Conservation (phyloP, 495 filamentous ascomycete genomes). For the Pyronema omphalodes region DNA sequence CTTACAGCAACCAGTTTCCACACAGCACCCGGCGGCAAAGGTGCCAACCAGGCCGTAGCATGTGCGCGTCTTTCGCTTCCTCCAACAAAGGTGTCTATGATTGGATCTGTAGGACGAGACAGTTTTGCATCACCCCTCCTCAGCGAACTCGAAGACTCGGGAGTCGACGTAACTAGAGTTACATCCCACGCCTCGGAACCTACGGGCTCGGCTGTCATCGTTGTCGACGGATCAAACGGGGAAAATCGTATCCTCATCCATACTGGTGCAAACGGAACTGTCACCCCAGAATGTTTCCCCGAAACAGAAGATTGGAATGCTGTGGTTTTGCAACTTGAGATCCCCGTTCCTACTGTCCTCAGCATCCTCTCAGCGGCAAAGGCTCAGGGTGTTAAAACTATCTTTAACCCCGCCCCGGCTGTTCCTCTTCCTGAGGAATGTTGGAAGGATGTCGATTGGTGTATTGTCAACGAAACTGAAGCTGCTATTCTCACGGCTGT, state of each 20-base stretch:
- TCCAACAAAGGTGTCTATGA: constrained; percentile 41
- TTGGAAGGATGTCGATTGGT: constrained; percentile 50
- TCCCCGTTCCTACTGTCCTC: constrained; percentile 53
- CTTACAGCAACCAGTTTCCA: constrained; percentile 60
- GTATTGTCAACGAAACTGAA: constrained; percentile 86
- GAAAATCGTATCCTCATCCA: constrained; percentile 76
- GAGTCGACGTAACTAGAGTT: constrained; percentile 3
- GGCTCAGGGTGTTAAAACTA: constrained; percentile 27
- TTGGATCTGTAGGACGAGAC: constrained; percentile 66
- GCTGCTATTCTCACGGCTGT: constrained; percentile 48
- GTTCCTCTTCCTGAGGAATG: constrained; percentile 48
- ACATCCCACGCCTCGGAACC: constrained; percentile 18
- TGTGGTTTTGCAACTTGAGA: constrained; percentile 78
- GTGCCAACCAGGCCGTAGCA: constrained; percentile 88
- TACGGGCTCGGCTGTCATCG: constrained; percentile 66
- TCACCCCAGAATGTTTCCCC: constrained; percentile 29
- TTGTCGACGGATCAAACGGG: constrained; percentile 53
- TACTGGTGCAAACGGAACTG: constrained; percentile 56
- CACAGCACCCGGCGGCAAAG: constrained; percentile 77
- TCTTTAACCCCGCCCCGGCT: constrained; percentile 72
- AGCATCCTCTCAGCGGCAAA: constrained; percentile 40
- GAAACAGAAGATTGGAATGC: constrained; percentile 25
- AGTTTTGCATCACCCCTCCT: constrained; percentile 37
- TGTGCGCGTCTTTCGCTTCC: constrained; percentile 43
- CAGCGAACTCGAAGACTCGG: constrained; percentile 15